A percentile compares a stretch with the other conserved stretches of the same genome.
These are phyloP conservation scores for Globisporangium orthogonon DNA, from an alignment of 352 stramenopile species.

Conservation along the genomic window DNA sequence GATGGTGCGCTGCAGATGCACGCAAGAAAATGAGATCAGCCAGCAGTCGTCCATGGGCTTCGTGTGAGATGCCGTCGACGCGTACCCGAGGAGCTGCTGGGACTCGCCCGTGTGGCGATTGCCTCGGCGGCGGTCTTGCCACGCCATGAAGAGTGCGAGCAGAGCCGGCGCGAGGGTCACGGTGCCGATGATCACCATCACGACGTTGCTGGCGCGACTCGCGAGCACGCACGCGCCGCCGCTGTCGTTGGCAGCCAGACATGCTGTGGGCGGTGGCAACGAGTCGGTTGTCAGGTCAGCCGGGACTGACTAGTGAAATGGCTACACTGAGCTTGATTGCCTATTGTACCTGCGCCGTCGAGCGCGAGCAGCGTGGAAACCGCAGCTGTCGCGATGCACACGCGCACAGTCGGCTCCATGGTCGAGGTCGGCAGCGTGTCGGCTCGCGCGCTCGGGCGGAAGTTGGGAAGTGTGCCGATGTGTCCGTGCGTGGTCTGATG, in stretches of 20 bases:
- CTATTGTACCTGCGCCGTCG: background rate
- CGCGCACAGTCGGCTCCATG: background rate
- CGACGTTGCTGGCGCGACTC: conserved; percentile 37
- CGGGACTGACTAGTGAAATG: background rate
- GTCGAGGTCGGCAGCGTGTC: background rate
- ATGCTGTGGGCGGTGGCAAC: background rate
- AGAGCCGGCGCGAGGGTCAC: conserved; percentile 38
- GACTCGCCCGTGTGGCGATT: conserved; percentile 10
- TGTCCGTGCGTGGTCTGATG: background rate
- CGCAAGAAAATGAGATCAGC: background rate
- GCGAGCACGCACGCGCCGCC: conserved; percentile 22
- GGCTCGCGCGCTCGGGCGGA: background rate
- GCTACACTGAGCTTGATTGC: background rate
- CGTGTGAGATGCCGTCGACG: background rate
- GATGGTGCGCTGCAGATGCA: background rate
- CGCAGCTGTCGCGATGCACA: background rate
- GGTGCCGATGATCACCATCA: conserved; percentile 50
- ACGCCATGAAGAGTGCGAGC: conserved; percentile 28
- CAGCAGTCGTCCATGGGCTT: too few relatives aligned
- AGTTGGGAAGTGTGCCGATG: background rate
- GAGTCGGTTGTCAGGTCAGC: background rate
- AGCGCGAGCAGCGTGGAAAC: background rate
- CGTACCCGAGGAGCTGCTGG: conserved; percentile 29
- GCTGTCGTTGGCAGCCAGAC: background rate
- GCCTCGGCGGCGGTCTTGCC: conserved; percentile 21